phyloP scores from a whole-genome alignment of 768 basidiomycete species.

The Macrolepiota fuliginosa region DNA sequence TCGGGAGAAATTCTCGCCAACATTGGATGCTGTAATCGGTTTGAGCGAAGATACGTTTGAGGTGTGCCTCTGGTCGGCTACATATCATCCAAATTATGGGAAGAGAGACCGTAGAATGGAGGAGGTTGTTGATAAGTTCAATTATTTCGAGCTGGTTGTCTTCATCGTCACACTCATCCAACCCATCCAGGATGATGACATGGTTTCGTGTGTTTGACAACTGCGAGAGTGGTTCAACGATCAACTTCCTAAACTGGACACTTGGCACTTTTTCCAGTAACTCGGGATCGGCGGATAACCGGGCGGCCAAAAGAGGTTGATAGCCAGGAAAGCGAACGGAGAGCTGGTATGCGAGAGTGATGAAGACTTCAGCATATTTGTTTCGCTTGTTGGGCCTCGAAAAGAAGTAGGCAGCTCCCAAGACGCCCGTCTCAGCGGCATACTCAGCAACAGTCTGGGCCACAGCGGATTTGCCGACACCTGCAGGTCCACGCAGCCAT shows the following conservation, averaged over 20 bases:
- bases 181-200: background rate
- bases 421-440: background rate
- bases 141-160: background rate
- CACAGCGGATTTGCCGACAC: too few relatives aligned
- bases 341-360: conserved; percentile 2
- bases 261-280: background rate
- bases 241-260: background rate
- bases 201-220: background rate
- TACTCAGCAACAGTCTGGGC: conserved; percentile 5
- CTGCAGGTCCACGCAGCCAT: too few relatives aligned
- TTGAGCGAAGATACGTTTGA: background rate
- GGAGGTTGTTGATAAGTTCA: background rate
- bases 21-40: background rate
- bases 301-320: background rate
- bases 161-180: background rate
- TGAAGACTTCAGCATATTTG: background rate
- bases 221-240: background rate
- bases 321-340: background rate
- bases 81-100: background rate
- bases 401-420: conserved; percentile 12
- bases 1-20: background rate
- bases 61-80: background rate
- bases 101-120: background rate
- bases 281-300: background rate
- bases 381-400: background rate